Evolutionary conservation across 768 basidiomycete species (phyloP).

Genomic region (Paxillus involutus): DNA sequence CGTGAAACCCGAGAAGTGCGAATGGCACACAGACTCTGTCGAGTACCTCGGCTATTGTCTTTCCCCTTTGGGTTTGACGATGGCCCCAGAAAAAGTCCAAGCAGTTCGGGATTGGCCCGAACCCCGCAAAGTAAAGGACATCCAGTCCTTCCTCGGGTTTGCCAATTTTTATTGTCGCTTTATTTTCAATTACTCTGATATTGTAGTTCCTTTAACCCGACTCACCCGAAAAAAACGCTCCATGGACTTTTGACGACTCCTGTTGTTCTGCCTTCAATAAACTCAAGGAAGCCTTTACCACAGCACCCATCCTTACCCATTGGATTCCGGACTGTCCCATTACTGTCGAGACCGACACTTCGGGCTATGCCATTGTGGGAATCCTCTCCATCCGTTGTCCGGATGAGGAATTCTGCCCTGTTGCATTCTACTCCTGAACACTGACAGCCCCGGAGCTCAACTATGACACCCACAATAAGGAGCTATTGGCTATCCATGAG

Average conservation of each 20-base stretch:
- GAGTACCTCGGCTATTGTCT: too few species aligned
- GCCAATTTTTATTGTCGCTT: conserved; percentile 35
- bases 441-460: neutral
- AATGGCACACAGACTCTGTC: too few species aligned
- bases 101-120: conserved; percentile 32
- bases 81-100: too few species aligned
- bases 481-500: too few species aligned
- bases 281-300: neutral
- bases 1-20: too few species aligned
- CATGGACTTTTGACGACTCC: conserved; percentile 10
- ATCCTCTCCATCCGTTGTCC: too few species aligned
- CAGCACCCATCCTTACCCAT: neutral
- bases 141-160: conserved; percentile 33
- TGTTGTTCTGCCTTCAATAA: too few species aligned
- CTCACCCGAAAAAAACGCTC: conserved; percentile 25
- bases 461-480: too few species aligned
- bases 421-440: neutral
- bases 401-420: too few species aligned
- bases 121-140: conserved; percentile 25
- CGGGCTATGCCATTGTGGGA: too few species aligned
- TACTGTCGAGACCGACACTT: too few species aligned
- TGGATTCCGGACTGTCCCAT: neutral
- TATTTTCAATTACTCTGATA: conserved; percentile 32
- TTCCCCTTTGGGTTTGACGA: too few species aligned
- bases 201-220: conserved; percentile 27